A percentile compares a stretch with the other conserved stretches of the same genome.
Conservation (phyloP, 2,329 filamentous ascomycete species). For the Exserohilum turcica region DNA sequence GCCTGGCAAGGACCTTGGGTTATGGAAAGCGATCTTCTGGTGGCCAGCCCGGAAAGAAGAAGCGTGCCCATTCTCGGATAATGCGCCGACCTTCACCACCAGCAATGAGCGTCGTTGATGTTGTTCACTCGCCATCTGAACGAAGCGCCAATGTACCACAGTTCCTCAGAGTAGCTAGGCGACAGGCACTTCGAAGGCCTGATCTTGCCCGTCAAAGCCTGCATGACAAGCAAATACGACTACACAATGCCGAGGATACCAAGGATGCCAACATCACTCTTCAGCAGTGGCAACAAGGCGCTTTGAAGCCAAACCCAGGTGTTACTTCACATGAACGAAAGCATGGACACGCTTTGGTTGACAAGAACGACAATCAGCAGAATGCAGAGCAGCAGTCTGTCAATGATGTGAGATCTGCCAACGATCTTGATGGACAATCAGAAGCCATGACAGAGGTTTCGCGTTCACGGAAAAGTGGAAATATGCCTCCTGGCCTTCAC, state of each 20-base stretch:
- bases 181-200: slow-evolving; percentile 55
- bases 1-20: background rate
- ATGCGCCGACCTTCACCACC: slow-evolving; percentile 24
- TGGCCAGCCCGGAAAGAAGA: slow-evolving; percentile 5
- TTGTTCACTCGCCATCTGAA: slow-evolving; percentile 41
- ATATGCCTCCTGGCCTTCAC: slow-evolving; percentile 10
- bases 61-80: slow-evolving; percentile 16
- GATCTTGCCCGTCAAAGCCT: slow-evolving; percentile 60
- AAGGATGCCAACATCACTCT: slow-evolving; percentile 59
- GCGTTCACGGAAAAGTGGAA: slow-evolving; percentile 1
- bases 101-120: slow-evolving; percentile 59
- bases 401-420: background rate
- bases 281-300: slow-evolving; percentile 58
- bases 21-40: slow-evolving; percentile 1
- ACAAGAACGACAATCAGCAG: slow-evolving; percentile 29
- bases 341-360: slow-evolving; percentile 22
- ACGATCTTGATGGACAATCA: slow-evolving; percentile 2
- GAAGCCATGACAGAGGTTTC: background rate
- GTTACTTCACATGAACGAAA: background rate
- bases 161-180: slow-evolving; percentile 62
- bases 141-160: slow-evolving; percentile 50
- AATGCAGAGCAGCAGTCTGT: background rate
- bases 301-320: slow-evolving; percentile 27
- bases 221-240: slow-evolving; percentile 56
- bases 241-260: slow-evolving; percentile 60